These are phyloP conservation scores for Pseudogymnoascus sp. DNA, from an alignment of 2,329 filamentous ascomycete species.

Conservation along the genomic window DNA sequence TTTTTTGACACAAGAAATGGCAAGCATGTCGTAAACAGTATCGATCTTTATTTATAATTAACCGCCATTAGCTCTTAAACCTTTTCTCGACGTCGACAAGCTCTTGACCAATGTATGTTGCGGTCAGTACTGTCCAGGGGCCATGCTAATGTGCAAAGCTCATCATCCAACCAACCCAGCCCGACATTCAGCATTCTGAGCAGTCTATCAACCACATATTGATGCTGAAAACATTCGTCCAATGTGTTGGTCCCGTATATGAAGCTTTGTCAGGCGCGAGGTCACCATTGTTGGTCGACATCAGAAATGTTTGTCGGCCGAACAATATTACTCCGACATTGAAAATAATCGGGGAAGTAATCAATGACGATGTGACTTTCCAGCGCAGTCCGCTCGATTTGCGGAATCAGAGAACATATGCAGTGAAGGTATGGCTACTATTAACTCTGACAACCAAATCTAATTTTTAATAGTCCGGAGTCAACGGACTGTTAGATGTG, in stretches of 20 bases:
- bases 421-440: constrained; percentile 60
- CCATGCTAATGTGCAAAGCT: constrained; percentile 45
- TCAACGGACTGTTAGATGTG: constrained; percentile 82
- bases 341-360: constrained; percentile 57
- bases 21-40: constrained; percentile 28
- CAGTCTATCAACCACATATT: constrained; percentile 82
- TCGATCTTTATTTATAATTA: neutral
- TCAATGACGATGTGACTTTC: constrained; percentile 78
- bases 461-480: constrained; percentile 52
- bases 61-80: constrained; percentile 54
- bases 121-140: neutral
- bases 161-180: constrained; percentile 65
- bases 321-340: constrained; percentile 56
- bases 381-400: constrained; percentile 76
- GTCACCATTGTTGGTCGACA: constrained; percentile 58
- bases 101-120: constrained; percentile 63
- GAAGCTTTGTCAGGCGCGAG: constrained; percentile 60
- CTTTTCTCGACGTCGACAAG: constrained; percentile 73
- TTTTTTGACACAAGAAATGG: constrained; percentile 70
- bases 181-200: constrained; percentile 63
- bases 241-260: constrained; percentile 60
- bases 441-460: neutral
- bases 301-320: constrained; percentile 63
- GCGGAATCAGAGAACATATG: constrained; percentile 84
- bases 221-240: constrained; percentile 76